Evolutionary conservation across 1,139 yeast genomes (phyloP), one percentile per base, ranked within the genome.

Genomic region (Zygosaccharomyces sapae): DNA sequence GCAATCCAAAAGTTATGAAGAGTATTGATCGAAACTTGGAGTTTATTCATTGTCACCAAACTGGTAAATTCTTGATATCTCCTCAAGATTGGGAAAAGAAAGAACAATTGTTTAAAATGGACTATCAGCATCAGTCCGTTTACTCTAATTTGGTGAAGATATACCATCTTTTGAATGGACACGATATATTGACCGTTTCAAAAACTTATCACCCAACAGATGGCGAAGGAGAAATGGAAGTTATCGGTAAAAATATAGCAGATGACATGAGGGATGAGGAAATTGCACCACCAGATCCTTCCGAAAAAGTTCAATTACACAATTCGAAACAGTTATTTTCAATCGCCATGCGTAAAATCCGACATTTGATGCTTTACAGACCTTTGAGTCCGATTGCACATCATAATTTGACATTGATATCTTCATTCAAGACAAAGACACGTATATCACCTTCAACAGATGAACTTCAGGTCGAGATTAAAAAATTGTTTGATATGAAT

Each of bases 301-400:
- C 24, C 37, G 38, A 27, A 3, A 37, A 41, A 35, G 33, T 20
- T 12, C 33, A 24, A 36, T 30, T 37, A 13, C 46, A 12, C 24
- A 55, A 45, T 66, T 73, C 59, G 43, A 62, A 48, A 48, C 54
- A 18, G 54, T 71, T 55, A 49, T 76, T 75, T 51, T 56, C 61
- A 4, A 55, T 58, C 3, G 69, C 78, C 38, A 62, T 70, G 38
- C 63, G 62, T 2, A 67, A 72, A 20, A 69, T 77, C n/a, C 67
- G 64, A 46, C 57, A 68, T 35, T 62, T 66, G 37, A 65, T 79
- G 66, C 53, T 74, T 0, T 79, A 66, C 57, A 62, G 65, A 39
- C 82, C 83, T 3, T 54, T 61, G 45, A 55, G 65, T 8, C 71
- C 72, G 10, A 43, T 55, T n/a, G 34, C 44, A 5, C 53, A 53